Conservation (phyloP, 1,284 basidiomycete genomes). For the Tetrapyrgos nigripes region DNA sequence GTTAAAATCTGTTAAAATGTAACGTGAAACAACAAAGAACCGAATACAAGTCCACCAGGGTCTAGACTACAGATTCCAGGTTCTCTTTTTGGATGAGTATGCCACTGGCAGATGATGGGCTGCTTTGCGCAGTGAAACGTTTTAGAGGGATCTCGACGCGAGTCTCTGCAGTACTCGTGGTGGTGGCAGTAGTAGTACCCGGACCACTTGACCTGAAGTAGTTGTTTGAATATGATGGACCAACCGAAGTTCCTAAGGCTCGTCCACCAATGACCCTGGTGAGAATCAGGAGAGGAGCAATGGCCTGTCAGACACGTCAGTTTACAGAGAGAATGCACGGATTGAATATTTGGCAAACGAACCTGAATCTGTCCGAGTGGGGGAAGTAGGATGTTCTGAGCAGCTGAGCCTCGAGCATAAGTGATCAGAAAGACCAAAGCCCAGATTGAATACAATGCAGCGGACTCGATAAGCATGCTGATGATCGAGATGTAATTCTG, state of each 20-base stretch:
- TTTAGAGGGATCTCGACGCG: neutral
- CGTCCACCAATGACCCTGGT: neutral
- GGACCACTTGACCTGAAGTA: neutral
- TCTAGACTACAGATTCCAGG: no score
- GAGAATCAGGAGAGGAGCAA: neutral
- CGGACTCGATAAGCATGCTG: conserved; percentile 30
- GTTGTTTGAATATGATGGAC: neutral
- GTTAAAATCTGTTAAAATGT: no score
- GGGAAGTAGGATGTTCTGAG: conserved; percentile 27
- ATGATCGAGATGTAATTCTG: conserved; percentile 25
- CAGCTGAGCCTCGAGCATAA: conserved; percentile 18
- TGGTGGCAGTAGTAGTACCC: neutral
- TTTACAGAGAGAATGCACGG: neutral
- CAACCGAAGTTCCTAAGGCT: neutral
- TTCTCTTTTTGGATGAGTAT: neutral
- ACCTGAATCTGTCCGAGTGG: conserved; percentile 28
- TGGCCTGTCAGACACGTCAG: neutral
- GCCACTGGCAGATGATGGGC: neutral
- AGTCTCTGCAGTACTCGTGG: neutral
- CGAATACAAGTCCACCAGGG: no score
- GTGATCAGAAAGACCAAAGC: conserved; percentile 27
- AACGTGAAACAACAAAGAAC: no score
- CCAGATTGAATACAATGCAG: conserved; percentile 28
- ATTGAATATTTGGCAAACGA: neutral
- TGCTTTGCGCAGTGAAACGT: neutral